Evolutionary conservation across 2,329 filamentous ascomycete genomes (phyloP).

Genomic region (Botrytis squamosa): DNA sequence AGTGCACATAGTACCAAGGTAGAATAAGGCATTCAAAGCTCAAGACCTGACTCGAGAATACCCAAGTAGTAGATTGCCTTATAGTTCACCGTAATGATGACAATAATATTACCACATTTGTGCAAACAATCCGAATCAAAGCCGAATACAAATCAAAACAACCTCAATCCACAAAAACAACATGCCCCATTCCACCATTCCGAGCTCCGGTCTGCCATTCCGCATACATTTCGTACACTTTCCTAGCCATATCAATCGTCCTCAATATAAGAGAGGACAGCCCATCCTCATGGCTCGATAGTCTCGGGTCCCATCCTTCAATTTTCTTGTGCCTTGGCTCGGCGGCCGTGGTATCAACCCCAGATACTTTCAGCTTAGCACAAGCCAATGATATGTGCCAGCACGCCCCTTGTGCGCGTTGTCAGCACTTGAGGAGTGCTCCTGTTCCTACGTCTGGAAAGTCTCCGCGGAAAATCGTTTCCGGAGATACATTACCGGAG

Average conservation of each 20-base stretch:
- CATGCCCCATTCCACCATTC: background rate
- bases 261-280: background rate
- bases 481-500: constrained; percentile 1
- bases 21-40: background rate
- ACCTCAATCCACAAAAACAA: background rate
- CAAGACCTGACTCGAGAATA: background rate
- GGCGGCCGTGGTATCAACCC: background rate
- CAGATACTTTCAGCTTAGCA: background rate
- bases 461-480: constrained; percentile 8
- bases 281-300: background rate
- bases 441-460: background rate
- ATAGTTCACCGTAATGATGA: constrained; percentile 15
- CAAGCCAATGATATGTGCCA: background rate
- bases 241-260: background rate
- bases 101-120: background rate
- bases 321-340: background rate
- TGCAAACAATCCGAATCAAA: constrained; percentile 13
- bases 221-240: background rate
- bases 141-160: background rate
- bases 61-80: background rate
- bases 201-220: background rate
- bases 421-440: constrained; percentile 1
- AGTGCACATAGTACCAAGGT: background rate
- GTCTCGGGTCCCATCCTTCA: constrained; percentile 6
- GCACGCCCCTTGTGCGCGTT: background rate